These are phyloP conservation scores for Ilex aquifolium DNA, from an alignment of 257 asterid genomes.

Conservation along the genomic window DNA sequence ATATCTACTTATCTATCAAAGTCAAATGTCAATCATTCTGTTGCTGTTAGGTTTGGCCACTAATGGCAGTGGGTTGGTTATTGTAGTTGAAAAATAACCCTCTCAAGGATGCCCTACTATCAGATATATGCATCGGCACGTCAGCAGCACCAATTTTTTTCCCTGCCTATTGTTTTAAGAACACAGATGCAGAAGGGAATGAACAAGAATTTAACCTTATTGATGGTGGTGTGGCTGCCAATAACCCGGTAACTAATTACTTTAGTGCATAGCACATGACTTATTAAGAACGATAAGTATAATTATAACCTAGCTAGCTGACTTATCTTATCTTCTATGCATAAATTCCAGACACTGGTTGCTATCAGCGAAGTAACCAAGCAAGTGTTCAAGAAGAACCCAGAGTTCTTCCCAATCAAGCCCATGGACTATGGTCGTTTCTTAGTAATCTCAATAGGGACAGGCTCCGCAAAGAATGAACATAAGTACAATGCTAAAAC, in stretches of 20 bases:
- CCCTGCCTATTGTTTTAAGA: slow-evolving; percentile 16
- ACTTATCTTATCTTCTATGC: not conserved
- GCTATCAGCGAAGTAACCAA: slow-evolving; percentile 46
- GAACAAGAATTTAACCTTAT: slow-evolving; percentile 9
- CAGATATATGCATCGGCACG: slow-evolving; percentile 22
- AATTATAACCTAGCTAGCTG: too few species aligned
- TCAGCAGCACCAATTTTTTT: slow-evolving; percentile 23
- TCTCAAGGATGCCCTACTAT: slow-evolving; percentile 7
- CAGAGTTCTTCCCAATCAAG: slow-evolving; percentile 35
- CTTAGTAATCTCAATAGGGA: slow-evolving; percentile 53
- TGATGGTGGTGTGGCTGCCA: slow-evolving; percentile 23
- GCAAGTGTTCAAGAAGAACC: slow-evolving; percentile 22
- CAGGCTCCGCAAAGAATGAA: slow-evolving; percentile 42
- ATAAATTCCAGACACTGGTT: slow-evolving; percentile 35
- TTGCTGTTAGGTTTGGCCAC: too few species aligned
- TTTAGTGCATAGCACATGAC: too few species aligned
- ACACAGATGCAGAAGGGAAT: slow-evolving; percentile 3
- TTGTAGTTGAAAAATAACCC: too few species aligned
- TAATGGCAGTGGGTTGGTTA: too few species aligned
- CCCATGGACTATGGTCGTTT: slow-evolving; percentile 38
- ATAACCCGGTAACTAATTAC: slow-evolving; percentile 15
- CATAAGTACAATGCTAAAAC: slow-evolving; percentile 27
- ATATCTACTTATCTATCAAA: too few species aligned
- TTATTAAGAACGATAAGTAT: too few species aligned
- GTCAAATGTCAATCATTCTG: too few species aligned